A percentile compares a stretch with the other conserved stretches of the same genome.
Evolutionary conservation across 2,329 filamentous ascomycete species (phyloP).

Genomic region (Colletotrichum scovillei): DNA sequence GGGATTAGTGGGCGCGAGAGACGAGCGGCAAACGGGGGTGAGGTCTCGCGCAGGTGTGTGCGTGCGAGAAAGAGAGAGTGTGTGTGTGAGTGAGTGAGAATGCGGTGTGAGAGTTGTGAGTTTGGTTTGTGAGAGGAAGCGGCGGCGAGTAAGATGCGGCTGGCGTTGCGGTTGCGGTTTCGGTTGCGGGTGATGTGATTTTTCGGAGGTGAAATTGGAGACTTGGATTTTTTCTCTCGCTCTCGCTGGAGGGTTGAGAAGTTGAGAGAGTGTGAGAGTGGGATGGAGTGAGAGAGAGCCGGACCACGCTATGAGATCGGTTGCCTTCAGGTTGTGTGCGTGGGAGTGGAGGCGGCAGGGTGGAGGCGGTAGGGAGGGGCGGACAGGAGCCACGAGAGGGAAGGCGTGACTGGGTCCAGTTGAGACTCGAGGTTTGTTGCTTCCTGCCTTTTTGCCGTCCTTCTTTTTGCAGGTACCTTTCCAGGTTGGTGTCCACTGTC

Average conservation of each 20-base stretch:
- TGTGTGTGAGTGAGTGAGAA: not conserved
- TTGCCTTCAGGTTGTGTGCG: constrained; percentile 7
- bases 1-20: constrained; percentile 9
- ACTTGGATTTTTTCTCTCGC: constrained; percentile 23
- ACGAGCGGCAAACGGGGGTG: constrained; percentile 4
- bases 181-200: constrained; percentile 29
- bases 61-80: not conserved
- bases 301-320: constrained; percentile 20
- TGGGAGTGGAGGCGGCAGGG: constrained; percentile 26
- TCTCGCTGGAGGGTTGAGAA: constrained; percentile 18
- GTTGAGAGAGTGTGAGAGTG: constrained; percentile 23
- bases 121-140: constrained; percentile 16
- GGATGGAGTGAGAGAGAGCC: constrained; percentile 15
- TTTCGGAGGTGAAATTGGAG: constrained; percentile 35
- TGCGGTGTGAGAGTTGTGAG: constrained; percentile 14
- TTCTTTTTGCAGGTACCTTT: not conserved
- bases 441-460: not conserved
- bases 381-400: constrained; percentile 27
- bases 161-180: constrained; percentile 4
- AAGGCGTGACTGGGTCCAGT: constrained; percentile 30
- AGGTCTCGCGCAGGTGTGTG: constrained; percentile 4
- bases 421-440: constrained; percentile 10
- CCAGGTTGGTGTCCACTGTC: not conserved
- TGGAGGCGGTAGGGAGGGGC: constrained; percentile 16
- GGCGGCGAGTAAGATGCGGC: constrained; percentile 19